A percentile compares a stretch with the other conserved stretches of the same genome.
These are phyloP conservation scores for Plasmodium chabaudi DNA, from an alignment of 169 alveolate genomes.

Conservation along the genomic window DNA sequence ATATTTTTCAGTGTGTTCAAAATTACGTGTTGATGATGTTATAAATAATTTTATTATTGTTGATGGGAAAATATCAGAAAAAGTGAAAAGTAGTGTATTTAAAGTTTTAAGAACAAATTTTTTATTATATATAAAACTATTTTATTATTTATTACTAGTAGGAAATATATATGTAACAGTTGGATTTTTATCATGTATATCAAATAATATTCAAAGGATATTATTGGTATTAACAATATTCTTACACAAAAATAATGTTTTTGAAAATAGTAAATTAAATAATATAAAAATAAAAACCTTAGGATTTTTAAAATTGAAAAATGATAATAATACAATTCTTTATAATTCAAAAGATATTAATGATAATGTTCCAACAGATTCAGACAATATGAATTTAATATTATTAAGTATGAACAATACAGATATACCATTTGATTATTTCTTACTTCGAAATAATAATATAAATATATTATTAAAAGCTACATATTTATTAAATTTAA, in stretches of 20 bases:
- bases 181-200: constrained; percentile 67
- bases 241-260: constrained; percentile 61
- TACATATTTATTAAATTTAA: constrained; percentile 58
- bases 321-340: constrained; percentile 27
- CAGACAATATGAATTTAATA: constrained; percentile 41
- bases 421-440: constrained; percentile 65
- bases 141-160: constrained; percentile 70
- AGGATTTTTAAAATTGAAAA: constrained; percentile 51
- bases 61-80: constrained; percentile 66
- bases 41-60: constrained; percentile 65
- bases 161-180: constrained; percentile 69
- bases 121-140: constrained; percentile 65
- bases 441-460: constrained; percentile 58
- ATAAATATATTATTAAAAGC: constrained; percentile 60
- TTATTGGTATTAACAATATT: constrained; percentile 60
- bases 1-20: constrained; percentile 53
- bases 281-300: constrained; percentile 68
- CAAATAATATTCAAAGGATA: constrained; percentile 61
- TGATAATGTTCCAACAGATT: constrained; percentile 9
- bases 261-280: constrained; percentile 57
- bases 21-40: constrained; percentile 55
- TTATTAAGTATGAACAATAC: constrained; percentile 40
- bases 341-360: constrained; percentile 29
- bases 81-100: constrained; percentile 36
- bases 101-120: constrained; percentile 63